Evolutionary conservation across 192 early-diverging fungal species (phyloP).

Genomic region (Umbelopsis vinacea): DNA sequence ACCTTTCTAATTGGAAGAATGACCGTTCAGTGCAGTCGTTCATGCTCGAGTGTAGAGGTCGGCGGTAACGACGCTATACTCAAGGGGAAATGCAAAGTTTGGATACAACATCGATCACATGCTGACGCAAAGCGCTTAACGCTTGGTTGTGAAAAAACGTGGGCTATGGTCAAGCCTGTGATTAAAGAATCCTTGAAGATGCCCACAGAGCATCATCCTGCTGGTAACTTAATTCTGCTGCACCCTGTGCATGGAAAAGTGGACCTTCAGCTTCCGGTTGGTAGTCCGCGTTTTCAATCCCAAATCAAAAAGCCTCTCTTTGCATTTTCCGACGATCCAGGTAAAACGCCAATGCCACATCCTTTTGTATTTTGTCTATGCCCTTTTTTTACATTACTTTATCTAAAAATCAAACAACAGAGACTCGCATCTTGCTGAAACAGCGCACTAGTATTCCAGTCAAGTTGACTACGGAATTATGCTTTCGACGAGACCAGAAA

Average conservation of each 20-base stretch:
- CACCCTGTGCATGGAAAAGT: slow-evolving; percentile 15
- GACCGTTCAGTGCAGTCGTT: not conserved
- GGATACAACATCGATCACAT: slow-evolving; percentile 16
- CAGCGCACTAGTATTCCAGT: slow-evolving; percentile 17
- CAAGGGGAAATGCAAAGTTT: slow-evolving; percentile 16
- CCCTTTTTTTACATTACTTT: not conserved
- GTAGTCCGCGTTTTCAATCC: not conserved
- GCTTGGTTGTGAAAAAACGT: slow-evolving; percentile 9
- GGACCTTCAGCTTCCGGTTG: not conserved
- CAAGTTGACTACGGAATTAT: not conserved
- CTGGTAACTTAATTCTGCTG: not conserved
- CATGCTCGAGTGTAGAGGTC: not conserved
- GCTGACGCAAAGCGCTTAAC: slow-evolving; percentile 2
- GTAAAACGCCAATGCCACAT: not conserved
- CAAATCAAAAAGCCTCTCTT: not conserved
- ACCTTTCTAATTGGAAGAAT: slow-evolving; percentile 18
- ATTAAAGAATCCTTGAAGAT: not conserved
- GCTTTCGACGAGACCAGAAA: slow-evolving; percentile 16
- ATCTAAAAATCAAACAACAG: not conserved
- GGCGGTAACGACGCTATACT: not conserved
- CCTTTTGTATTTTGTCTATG: not conserved
- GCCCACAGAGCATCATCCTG: not conserved
- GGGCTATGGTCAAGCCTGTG: not conserved
- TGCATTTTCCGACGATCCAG: slow-evolving; percentile 19
- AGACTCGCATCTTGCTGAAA: slow-evolving; percentile 3